Conservation (phyloP, 257 asterid species). For the Solanum medicagineum region DNA sequence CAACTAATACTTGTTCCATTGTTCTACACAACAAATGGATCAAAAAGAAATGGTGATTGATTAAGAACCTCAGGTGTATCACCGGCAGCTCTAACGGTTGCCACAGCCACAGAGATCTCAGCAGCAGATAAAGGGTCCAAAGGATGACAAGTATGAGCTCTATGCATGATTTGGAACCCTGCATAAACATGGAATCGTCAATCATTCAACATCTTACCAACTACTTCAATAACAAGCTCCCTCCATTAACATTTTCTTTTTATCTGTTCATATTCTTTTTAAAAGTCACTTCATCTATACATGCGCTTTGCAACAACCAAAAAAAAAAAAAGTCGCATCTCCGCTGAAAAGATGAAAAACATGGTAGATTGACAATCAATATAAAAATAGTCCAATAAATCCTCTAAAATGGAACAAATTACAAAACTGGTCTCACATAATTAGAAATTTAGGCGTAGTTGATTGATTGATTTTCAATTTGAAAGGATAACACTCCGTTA, state of each 20-base stretch:
- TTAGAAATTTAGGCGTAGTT: background rate
- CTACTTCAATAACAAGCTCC: background rate
- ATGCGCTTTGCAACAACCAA: background rate
- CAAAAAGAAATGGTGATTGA: background rate
- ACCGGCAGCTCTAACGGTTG: slow-evolving; percentile 94
- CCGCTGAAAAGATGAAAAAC: background rate
- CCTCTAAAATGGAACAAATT: background rate
- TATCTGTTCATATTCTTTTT: background rate
- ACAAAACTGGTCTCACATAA: background rate
- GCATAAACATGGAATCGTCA: slow-evolving; percentile 10
- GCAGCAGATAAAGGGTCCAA: slow-evolving; percentile 88
- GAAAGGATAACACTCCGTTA: background rate
- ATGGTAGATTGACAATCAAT: background rate
- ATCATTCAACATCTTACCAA: background rate
- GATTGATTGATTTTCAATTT: background rate
- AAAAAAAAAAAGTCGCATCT: background rate
- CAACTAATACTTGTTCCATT: background rate
- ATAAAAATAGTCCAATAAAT: background rate
- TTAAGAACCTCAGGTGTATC: slow-evolving; percentile 85
- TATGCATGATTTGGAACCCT: slow-evolving; percentile 46
- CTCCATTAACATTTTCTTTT: background rate
- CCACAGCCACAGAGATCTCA: slow-evolving; percentile 88
- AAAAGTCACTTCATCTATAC: background rate
- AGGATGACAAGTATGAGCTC: slow-evolving; percentile 85
- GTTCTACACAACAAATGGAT: background rate